Evolutionary conservation across 371 early-diverging fungal species (phyloP).

Genomic region (Circinella umbellata): DNA sequence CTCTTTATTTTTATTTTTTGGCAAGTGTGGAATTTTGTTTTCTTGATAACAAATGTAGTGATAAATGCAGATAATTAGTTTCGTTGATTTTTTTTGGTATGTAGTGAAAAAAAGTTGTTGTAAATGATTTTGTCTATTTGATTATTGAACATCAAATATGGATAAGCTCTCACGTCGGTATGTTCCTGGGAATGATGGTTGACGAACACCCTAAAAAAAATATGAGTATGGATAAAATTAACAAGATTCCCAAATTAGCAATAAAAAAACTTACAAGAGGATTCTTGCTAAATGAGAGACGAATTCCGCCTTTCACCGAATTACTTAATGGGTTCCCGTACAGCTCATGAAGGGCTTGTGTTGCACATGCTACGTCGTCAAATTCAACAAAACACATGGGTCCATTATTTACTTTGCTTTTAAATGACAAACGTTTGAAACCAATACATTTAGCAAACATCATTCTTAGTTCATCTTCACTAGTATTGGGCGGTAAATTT

Average conservation of each 20-base stretch:
- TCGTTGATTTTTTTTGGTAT: no score
- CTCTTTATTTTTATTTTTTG: no score
- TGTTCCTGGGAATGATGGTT: neutral
- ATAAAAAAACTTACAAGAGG: slow-evolving; percentile 46
- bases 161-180: slow-evolving; percentile 5
- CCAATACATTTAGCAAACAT: slow-evolving; percentile 80
- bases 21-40: no score
- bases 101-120: no score
- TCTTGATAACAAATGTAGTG: no score
- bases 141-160: neutral
- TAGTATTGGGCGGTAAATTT: slow-evolving; percentile 83
- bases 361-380: slow-evolving; percentile 85
- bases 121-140: no score
- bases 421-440: slow-evolving; percentile 86
- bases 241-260: neutral
- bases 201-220: slow-evolving; percentile 1
- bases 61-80: no score
- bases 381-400: slow-evolving; percentile 96
- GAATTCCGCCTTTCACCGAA: slow-evolving; percentile 90
- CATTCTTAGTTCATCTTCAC: slow-evolving; percentile 82
- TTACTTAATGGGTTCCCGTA: slow-evolving; percentile 81
- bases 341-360: slow-evolving; percentile 80
- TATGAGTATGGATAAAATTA: neutral
- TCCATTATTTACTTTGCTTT: slow-evolving; percentile 71
- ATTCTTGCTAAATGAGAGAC: slow-evolving; percentile 93